These are phyloP conservation scores for Conticribra guillardii DNA, from an alignment of 108 stramenopile species.

Conservation along the genomic window DNA sequence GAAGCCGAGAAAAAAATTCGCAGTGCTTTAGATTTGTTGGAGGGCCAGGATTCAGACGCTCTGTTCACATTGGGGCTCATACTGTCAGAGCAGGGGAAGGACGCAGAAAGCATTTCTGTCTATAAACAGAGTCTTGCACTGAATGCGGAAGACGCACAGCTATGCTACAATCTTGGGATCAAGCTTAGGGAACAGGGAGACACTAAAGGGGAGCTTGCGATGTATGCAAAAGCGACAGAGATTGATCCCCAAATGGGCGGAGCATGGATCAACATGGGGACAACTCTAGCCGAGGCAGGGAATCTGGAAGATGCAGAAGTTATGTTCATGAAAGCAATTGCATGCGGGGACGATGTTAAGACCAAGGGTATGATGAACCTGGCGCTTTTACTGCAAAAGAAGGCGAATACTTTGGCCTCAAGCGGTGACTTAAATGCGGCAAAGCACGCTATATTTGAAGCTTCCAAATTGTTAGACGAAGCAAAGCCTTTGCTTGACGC, in stretches of 20 bases:
- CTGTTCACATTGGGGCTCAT: constrained; percentile 64
- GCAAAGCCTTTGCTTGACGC: constrained; percentile 46
- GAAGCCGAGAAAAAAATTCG: constrained; percentile 56
- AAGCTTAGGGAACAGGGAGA: constrained; percentile 58
- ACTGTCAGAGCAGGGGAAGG: constrained; percentile 53
- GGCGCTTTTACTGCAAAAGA: constrained; percentile 43
- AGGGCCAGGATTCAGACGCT: constrained; percentile 64
- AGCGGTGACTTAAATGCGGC: constrained; percentile 52
- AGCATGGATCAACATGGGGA: constrained; percentile 68
- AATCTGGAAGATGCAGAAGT: constrained; percentile 57
- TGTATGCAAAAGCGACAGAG: constrained; percentile 54
- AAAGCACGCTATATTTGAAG: constrained; percentile 22
- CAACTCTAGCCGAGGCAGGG: constrained; percentile 49
- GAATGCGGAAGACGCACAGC: constrained; percentile 69
- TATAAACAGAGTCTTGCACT: constrained; percentile 52
- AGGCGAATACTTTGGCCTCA: constrained; percentile 46
- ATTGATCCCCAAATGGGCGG: constrained; percentile 56
- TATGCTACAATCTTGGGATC: constrained; percentile 66
- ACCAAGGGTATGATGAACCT: constrained; percentile 66
- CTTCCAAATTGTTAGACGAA: constrained; percentile 39
- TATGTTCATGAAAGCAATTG: constrained; percentile 62
- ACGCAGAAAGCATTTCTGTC: constrained; percentile 52
- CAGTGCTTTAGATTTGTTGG: constrained; percentile 54
- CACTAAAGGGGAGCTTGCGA: constrained; percentile 48
- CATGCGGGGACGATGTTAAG: constrained; percentile 40